A percentile compares a stretch with the other conserved stretches of the same genome.
Evolutionary conservation across 1,284 basidiomycete genomes (phyloP).

Genomic region (Ceratobasidium sp.): DNA sequence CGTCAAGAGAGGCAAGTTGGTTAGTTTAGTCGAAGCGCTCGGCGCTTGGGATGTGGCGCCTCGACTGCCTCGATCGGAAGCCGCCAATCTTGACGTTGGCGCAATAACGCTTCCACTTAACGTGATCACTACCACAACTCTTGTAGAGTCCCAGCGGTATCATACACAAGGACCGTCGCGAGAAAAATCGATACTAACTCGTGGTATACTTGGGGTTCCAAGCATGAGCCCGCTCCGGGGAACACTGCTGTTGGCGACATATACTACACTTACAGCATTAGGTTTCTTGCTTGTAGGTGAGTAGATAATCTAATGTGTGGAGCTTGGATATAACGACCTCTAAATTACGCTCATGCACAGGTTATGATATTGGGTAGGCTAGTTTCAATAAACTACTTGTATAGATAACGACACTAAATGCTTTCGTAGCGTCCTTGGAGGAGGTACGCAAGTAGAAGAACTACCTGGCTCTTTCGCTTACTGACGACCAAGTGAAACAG

Average conservation of each 20-base stretch:
- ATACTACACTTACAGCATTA: not conserved
- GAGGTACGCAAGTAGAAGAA: not conserved
- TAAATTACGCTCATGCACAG: not conserved
- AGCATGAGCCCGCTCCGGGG: not conserved
- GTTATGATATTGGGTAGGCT: conserved; percentile 12
- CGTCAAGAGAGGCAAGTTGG: not conserved
- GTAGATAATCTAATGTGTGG: not conserved
- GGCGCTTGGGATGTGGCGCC: conserved; percentile 9
- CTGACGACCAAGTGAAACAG: not conserved
- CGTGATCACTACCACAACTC: too few relatives aligned
- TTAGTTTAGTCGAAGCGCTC: not conserved
- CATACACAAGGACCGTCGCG: too few relatives aligned
- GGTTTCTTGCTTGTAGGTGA: conserved; percentile 15
- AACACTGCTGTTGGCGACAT: not conserved
- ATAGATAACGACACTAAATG: not conserved
- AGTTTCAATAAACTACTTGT: not conserved
- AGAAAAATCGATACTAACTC: too few relatives aligned
- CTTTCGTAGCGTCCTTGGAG: conserved; percentile 16
- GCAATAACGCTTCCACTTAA: too few relatives aligned
- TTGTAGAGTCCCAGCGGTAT: too few relatives aligned
- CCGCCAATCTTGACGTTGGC: too few relatives aligned
- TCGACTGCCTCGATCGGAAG: too few relatives aligned
- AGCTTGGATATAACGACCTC: not conserved
- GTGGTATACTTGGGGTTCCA: too few relatives aligned
- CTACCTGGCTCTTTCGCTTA: not conserved